Percentiles rank a stretch among this genome's conserved stretches.
phyloP scores from a whole-genome alignment of 768 basidiomycete species.

The Boletus rubroflammeus region DNA sequence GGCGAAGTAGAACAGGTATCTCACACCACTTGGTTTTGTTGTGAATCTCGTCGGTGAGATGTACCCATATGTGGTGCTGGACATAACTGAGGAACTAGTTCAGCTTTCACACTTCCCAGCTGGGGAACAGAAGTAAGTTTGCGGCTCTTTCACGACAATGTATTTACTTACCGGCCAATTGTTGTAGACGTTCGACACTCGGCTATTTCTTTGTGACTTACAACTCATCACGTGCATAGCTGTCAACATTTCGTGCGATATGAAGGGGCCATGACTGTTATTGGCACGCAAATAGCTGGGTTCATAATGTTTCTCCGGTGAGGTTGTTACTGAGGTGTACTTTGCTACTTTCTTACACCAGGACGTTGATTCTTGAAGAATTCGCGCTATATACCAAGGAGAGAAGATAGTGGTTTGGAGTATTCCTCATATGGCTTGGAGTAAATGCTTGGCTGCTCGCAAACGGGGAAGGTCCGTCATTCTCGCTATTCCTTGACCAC shows the following conservation, averaged over 20 bases:
- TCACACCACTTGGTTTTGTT: slow-evolving; percentile 61
- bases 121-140: slow-evolving; percentile 15
- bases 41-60: slow-evolving; percentile 43
- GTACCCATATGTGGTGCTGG: not conserved
- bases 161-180: not conserved
- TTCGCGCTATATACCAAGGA: slow-evolving; percentile 15
- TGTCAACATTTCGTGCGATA: slow-evolving; percentile 47
- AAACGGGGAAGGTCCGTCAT: slow-evolving; percentile 43
- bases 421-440: slow-evolving; percentile 40
- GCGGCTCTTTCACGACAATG: not conserved
- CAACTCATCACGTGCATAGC: slow-evolving; percentile 22
- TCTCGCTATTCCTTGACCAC: not conserved
- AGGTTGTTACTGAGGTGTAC: slow-evolving; percentile 1
- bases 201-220: not conserved
- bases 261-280: slow-evolving; percentile 45
- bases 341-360: not conserved
- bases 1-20: slow-evolving; percentile 52
- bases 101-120: slow-evolving; percentile 15
- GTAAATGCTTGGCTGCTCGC: slow-evolving; percentile 56
- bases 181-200: slow-evolving; percentile 11
- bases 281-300: slow-evolving; percentile 37
- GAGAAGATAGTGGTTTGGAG: slow-evolving; percentile 7
- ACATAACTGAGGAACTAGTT: not conserved
- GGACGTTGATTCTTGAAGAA: slow-evolving; percentile 4
- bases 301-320: slow-evolving; percentile 46